These are phyloP conservation scores for Omphalotus olearius DNA, from an alignment of 1,284 basidiomycete species.

Conservation along the genomic window DNA sequence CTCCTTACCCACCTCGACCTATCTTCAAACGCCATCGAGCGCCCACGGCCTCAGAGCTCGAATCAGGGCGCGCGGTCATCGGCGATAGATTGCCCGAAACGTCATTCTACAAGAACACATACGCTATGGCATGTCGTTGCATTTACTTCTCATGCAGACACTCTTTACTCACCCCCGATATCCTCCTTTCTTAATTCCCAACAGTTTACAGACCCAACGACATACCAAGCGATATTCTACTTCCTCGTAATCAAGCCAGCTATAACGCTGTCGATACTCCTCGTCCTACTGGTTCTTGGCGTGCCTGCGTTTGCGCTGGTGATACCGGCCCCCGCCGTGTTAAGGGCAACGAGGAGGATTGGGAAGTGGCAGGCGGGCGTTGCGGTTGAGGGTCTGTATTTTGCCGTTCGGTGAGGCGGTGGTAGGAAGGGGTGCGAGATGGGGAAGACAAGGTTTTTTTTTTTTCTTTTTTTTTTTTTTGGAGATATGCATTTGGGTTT, in stretches of 20 bases:
- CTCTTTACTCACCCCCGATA: neutral
- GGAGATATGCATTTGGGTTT: too few species aligned
- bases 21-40: constrained; percentile 63
- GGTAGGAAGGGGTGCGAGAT: too few species aligned
- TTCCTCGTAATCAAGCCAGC: constrained; percentile 80
- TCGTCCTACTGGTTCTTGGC: constrained; percentile 51
- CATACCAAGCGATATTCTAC: constrained; percentile 79
- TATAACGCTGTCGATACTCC: constrained; percentile 64
- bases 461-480: too few species aligned
- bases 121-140: constrained; percentile 59
- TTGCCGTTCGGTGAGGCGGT: constrained; percentile 34
- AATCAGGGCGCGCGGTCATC: constrained; percentile 34
- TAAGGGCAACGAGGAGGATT: constrained; percentile 58
- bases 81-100: constrained; percentile 39
- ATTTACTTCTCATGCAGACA: neutral
- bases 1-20: constrained; percentile 53
- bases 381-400: constrained; percentile 70
- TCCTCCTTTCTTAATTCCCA: neutral
- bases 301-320: constrained; percentile 54
- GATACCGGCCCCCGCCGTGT: constrained; percentile 59
- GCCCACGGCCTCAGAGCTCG: constrained; percentile 44
- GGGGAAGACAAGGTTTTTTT: too few species aligned
- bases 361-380: constrained; percentile 80
- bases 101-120: constrained; percentile 74
- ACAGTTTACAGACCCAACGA: constrained; percentile 73